Evolutionary conservation across 2,329 filamentous ascomycete species (phyloP).

Genomic region (Fusarium keratoplasticum): DNA sequence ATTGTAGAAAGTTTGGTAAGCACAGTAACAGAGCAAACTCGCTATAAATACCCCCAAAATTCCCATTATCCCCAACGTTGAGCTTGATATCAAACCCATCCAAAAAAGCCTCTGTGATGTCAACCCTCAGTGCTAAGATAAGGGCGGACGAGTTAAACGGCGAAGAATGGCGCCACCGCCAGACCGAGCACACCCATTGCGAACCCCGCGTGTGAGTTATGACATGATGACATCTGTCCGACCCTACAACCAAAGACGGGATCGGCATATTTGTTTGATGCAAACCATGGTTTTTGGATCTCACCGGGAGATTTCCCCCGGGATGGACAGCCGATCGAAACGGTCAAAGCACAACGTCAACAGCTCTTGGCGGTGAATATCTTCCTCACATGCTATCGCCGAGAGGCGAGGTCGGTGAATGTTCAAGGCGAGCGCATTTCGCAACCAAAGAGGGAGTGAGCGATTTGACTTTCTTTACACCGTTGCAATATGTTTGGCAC

Average conservation of each 20-base stretch:
- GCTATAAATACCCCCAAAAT: background rate
- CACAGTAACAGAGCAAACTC: constrained; percentile 9
- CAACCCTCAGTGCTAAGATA: constrained; percentile 17
- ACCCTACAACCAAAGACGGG: background rate
- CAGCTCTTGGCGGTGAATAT: background rate
- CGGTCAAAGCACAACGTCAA: background rate
- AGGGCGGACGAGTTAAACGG: constrained; percentile 11
- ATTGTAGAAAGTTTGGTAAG: background rate
- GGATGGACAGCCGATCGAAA: constrained; percentile 32
- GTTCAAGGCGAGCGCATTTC: background rate
- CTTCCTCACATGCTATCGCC: background rate
- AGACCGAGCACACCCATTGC: constrained; percentile 7
- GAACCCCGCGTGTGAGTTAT: constrained; percentile 16
- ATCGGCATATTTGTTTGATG: background rate
- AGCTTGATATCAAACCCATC: constrained; percentile 19
- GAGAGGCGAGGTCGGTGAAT: background rate
- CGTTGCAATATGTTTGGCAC: background rate
- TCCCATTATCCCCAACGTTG: background rate
- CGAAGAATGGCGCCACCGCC: constrained; percentile 20
- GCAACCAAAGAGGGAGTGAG: background rate
- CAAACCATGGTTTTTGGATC: constrained; percentile 16
- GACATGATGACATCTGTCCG: constrained; percentile 26
- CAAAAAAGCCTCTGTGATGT: constrained; percentile 22
- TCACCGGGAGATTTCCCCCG: constrained; percentile 22
- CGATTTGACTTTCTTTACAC: background rate